phyloP scores from a whole-genome alignment of 1,284 basidiomycete genomes.

The Rhodotorula sp. region DNA sequence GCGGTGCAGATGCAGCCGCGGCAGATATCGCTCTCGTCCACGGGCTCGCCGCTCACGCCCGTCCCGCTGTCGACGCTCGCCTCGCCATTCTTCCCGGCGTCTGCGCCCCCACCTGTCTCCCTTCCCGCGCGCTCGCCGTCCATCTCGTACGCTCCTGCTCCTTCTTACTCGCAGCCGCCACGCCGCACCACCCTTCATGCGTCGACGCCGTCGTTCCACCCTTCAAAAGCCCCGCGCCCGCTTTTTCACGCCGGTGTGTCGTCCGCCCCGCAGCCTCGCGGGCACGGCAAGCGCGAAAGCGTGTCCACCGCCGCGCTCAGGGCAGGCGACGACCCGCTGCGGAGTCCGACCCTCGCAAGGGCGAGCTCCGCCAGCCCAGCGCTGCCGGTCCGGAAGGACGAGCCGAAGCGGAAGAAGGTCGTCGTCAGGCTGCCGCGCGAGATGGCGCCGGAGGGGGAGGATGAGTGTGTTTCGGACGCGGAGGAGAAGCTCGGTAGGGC shows the following conservation, averaged over 20 bases:
- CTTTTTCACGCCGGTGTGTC: neutral
- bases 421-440: slow-evolving; percentile 19
- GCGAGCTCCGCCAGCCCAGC: neutral
- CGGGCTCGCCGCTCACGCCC: neutral
- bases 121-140: neutral
- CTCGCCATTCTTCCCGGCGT: neutral
- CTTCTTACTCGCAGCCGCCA: neutral
- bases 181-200: slow-evolving; percentile 11
- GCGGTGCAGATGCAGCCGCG: too few relatives aligned
- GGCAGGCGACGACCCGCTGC: neutral
- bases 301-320: neutral
- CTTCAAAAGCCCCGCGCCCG: neutral
- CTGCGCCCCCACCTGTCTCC: neutral
- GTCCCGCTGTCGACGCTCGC: neutral
- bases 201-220: slow-evolving; percentile 18
- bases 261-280: neutral
- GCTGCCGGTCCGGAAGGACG: slow-evolving; percentile 2
- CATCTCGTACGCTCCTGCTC: neutral
- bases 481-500: neutral
- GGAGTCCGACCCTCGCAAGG: slow-evolving; percentile 7
- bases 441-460: neutral
- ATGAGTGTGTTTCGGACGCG: neutral
- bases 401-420: slow-evolving; percentile 24
- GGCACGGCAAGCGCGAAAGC: slow-evolving; percentile 1
- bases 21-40: slow-evolving; percentile 4